These are phyloP conservation scores for Leccinum subrobustum DNA, from an alignment of 1,284 basidiomycete genomes.

Conservation along the genomic window DNA sequence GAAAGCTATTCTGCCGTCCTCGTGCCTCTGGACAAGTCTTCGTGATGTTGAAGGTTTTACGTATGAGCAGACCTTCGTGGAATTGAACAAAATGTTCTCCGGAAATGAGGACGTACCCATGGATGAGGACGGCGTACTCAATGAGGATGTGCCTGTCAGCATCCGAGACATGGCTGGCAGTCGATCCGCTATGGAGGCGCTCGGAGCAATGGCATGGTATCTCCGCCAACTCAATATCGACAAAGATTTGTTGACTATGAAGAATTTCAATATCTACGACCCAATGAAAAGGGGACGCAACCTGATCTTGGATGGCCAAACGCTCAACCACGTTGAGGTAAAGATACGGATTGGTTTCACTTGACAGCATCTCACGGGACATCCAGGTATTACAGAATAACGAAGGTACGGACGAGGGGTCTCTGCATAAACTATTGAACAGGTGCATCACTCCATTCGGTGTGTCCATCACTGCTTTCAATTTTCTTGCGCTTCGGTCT, in stretches of 20 bases:
- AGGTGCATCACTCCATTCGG: constrained; percentile 90
- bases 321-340: constrained; percentile 90
- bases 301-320: constrained; percentile 89
- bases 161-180: constrained; percentile 73
- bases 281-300: constrained; percentile 86
- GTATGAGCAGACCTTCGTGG: constrained; percentile 69
- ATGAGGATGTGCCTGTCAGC: constrained; percentile 63
- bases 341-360: constrained; percentile 5
- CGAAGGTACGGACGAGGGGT: constrained; percentile 89
- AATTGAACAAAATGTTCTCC: constrained; percentile 72
- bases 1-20: constrained; percentile 74
- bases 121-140: constrained; percentile 44
- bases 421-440: constrained; percentile 79
- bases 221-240: constrained; percentile 91
- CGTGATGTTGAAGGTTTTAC: constrained; percentile 80
- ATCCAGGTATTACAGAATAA: constrained; percentile 81
- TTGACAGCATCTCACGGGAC: constrained; percentile 13
- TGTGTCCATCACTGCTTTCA: constrained; percentile 33
- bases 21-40: constrained; percentile 86
- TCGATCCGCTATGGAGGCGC: constrained; percentile 71
- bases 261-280: constrained; percentile 96
- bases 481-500: constrained; percentile 12
- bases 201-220: constrained; percentile 93
- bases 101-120: constrained; percentile 44
- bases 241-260: constrained; percentile 89